Base-by-base conservation (phyloP, 2,329 filamentous ascomycete species). In the Orbilia blumenaviensis region DNA sequence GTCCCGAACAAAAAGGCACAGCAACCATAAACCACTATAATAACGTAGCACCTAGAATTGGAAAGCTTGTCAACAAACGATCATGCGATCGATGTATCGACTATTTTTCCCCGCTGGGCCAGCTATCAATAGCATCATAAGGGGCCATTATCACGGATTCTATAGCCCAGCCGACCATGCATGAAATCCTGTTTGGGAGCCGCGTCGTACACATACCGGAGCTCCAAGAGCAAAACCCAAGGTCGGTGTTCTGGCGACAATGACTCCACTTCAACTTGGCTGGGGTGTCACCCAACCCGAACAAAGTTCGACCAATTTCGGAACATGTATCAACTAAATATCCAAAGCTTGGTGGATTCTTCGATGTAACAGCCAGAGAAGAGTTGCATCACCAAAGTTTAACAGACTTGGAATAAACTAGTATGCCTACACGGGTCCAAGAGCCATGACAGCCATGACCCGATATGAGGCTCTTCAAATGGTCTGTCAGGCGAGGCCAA, bases 391-490 rank as follows among this genome's bases (percentile, higher is more conserved):
- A n/a, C n/a, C n/a, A n/a, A n/a, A 14, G 36, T n/a, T 5, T 41
- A 12, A 2, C 36, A n/a, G n/a, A n/a, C n/a, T n/a, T n/a, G n/a
- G n/a, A n/a, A n/a, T n/a, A n/a, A n/a, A n/a, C n/a, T n/a, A n/a
- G n/a, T n/a, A n/a, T n/a, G n/a, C n/a, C n/a, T n/a, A n/a, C n/a
- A n/a, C n/a, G n/a, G n/a, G n/a, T n/a, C n/a, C n/a, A n/a, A n/a
- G n/a, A n/a, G n/a, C n/a, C n/a, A n/a, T n/a, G n/a, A n/a, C n/a
- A n/a, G n/a, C n/a, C n/a, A n/a, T n/a, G n/a, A n/a, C n/a, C n/a
- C n/a, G n/a, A n/a, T n/a, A 29, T 61, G 56, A 42, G 56, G 56
- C 56, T 61, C 56, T 18, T 60, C n/a, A n/a, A n/a, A n/a, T n/a
- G n/a, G n/a, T n/a, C 21, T 5, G 32, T 16, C 18, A 10, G 44